Percentiles rank a stretch among this genome's conserved stretches.
Conservation (phyloP, 139 green algal species). For the Tetradesmus lagerheimii region DNA sequence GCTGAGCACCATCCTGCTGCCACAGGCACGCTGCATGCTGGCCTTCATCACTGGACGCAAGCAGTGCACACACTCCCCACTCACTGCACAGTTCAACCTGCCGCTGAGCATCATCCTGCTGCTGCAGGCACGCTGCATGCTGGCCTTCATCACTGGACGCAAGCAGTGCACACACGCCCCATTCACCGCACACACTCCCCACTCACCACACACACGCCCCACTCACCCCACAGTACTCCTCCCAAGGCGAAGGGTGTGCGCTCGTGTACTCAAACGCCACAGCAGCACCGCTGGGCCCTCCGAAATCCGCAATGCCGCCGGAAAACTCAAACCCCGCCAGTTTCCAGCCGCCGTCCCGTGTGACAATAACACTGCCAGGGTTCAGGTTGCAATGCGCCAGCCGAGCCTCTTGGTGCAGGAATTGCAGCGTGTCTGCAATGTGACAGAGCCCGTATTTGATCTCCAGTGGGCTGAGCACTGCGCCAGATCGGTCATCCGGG, state of each 20-base stretch:
- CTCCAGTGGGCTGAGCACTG: slow-evolving; percentile 76
- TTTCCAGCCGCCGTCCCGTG: slow-evolving; percentile 80
- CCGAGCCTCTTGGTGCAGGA: slow-evolving; percentile 82
- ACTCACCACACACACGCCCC: neutral
- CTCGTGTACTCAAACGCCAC: slow-evolving; percentile 38
- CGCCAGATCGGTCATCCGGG: slow-evolving; percentile 21
- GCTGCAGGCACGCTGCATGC: no score
- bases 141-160: neutral
- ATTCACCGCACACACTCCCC: neutral
- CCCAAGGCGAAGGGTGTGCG: slow-evolving; percentile 45
- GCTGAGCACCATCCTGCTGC: no score
- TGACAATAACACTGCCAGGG: slow-evolving; percentile 48
- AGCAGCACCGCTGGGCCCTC: neutral
- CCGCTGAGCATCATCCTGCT: no score
- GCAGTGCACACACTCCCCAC: no score
- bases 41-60: no score
- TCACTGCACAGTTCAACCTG: no score
- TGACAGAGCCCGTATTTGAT: slow-evolving; percentile 86
- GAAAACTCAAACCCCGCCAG: slow-evolving; percentile 76
- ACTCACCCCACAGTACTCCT: slow-evolving; percentile 60
- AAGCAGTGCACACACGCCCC: neutral
- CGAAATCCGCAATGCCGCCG: slow-evolving; percentile 8
- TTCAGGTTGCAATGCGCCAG: slow-evolving; percentile 83
- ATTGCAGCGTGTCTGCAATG: slow-evolving; percentile 81
- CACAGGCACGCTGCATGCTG: no score